Evolutionary conservation across 2,329 filamentous ascomycete species (phyloP), one percentile per base, ranked within the genome.

Genomic region (Fusarium lateritium): DNA sequence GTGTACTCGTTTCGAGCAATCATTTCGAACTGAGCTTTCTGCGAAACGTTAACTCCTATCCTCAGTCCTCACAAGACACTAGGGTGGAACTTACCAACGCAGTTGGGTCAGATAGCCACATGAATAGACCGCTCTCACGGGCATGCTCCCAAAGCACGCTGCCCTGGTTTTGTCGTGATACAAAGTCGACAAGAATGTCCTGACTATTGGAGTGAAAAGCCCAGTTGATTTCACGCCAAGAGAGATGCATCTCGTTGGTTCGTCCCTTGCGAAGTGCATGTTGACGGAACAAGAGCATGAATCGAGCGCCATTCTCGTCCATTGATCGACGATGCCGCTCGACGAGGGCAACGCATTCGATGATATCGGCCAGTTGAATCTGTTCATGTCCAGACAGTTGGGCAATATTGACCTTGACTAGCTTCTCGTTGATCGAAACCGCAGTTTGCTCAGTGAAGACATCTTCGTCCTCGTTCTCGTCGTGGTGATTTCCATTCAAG

Each of bases 1-100:
- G 93, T 94, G 79, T 98, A 99, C 76, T 98, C 94, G 68, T 96
- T 97, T 43, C 94, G 90, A 31, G 94, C 97, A 44, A 99, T 88
- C n/a, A 89, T 81, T 77, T 99, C 96, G 67, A 99, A 94, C 75
- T 98, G 93, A 1, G 87, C 80, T 67, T 76, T 79, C 78, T 81
- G 61, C 22, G 6, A 22, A 22, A 31, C 36, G 50, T 73, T 39
- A 69, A 65, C 67, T 45, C 28, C 34, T 13, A 11, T 21, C 9
- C n/a, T 4, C 9, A 24, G 31, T 28, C 10, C 6, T 17, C 38
- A 17, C 13, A 10, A 19, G 13, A 31, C 6, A 15, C 14, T 3
- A 40, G 17, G 8, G 10, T 26, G 15, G 13, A 22, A 28, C 26
- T 53, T 84, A 96, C 93, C 76, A 98, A 83, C 22, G 94, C 90